Conservation (phyloP, 768 basidiomycete genomes). For the Pulveroboletus sp. region DNA sequence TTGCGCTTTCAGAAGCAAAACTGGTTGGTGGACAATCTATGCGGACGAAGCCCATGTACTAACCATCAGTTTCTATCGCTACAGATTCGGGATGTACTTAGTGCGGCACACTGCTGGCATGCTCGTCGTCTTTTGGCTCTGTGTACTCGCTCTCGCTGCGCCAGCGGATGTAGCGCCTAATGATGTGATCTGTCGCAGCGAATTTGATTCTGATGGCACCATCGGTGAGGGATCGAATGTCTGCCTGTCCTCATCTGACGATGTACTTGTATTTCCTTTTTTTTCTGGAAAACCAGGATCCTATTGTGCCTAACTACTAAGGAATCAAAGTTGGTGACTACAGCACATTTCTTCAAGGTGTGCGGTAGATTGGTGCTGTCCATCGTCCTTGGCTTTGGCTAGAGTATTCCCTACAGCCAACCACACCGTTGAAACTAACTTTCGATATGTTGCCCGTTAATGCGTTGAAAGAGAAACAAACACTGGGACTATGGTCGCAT, state of each 20-base stretch:
- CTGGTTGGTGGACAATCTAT: too few relatives aligned
- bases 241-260: not conserved
- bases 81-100: constrained; percentile 3
- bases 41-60: not conserved
- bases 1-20: not conserved
- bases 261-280: not conserved
- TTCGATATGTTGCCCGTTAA: not conserved
- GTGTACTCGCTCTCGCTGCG: not conserved
- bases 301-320: not conserved
- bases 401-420: not conserved
- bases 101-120: not conserved
- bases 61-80: not conserved
- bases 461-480: not conserved
- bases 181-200: not conserved
- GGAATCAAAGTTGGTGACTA: not conserved
- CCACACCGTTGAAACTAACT: too few relatives aligned
- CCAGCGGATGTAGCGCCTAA: not conserved
- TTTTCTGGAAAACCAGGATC: not conserved
- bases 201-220: not conserved
- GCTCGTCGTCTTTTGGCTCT: not conserved
- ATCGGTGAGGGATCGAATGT: not conserved
- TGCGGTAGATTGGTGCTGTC: too few relatives aligned
- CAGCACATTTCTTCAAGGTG: not conserved
- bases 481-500: not conserved
- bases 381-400: too few relatives aligned